Base-by-base conservation (phyloP, 768 basidiomycete species). In the Termitomyces sp. region DNA sequence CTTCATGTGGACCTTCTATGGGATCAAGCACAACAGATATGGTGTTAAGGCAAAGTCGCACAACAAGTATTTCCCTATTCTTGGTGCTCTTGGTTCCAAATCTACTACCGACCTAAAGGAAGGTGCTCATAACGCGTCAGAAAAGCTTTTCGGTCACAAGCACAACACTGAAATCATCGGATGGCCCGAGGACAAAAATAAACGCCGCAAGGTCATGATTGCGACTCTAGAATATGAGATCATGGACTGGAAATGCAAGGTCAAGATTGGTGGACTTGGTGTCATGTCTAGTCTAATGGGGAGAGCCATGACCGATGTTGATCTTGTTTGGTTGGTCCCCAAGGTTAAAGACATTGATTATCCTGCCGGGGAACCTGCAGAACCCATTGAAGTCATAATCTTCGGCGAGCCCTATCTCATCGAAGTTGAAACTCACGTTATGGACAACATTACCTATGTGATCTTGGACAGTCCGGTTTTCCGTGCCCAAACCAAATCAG, bases 201-300 rank as follows among this genome's bases (percentile, higher is more conserved):
- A 96, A 73, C 85, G 94, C 47, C 82, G 95, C 69, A 92, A 89
- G 71, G 92, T 95, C 27, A 81, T 97, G 44, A 97, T 97, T 59
- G 77, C 95, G 17, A 96, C 95, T 0, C 80, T 97, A 50, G 95
- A 97, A 73, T 97, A 97, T 73, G 95, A 97, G 71, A 90, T 97
- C 68, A 86, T 97, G 66, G 95, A 96, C 68, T 97, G 95, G 94
- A 95, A 95, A 73, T 73, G 95, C 60, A 97, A 97, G 73, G 95
- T 97, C 78, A 96, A 96, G 79, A 96, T 96, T 62, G 95, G 95
- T 75, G 95, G 95, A 72, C 80, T 97, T 19, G 95, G 95, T 79
- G 95, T 96, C 75, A 97, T 97, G 95, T 96, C 95, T 3, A 88
- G 88, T 71, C 77, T 97, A 35, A 97, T 97, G 95, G 95, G 95